A percentile compares a stretch with the other conserved stretches of the same genome.
Evolutionary conservation across 495 filamentous ascomycete genomes (phyloP).

Genomic region (Apodospora peruviana): DNA sequence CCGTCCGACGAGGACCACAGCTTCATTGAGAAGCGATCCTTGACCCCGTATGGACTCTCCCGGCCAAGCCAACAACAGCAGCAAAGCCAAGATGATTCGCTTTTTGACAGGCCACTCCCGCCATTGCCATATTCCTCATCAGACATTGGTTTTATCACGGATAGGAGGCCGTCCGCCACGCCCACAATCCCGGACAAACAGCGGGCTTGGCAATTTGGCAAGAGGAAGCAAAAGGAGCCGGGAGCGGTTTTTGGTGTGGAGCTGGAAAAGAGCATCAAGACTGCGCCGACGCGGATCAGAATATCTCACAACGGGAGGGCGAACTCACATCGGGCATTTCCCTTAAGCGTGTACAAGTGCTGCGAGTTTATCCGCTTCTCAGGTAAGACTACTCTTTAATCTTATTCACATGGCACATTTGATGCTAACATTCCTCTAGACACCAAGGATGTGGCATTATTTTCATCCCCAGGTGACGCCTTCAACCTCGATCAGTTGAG

Average conservation of each 20-base stretch:
- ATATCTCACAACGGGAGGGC: slow-evolving; percentile 23
- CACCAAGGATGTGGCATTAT: slow-evolving; percentile 12
- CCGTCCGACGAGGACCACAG: slow-evolving; percentile 4
- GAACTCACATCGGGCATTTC: slow-evolving; percentile 20
- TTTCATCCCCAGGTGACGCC: slow-evolving; percentile 16
- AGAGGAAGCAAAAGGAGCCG: background rate
- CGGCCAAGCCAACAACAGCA: background rate
- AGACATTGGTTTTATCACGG: background rate
- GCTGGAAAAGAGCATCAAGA: slow-evolving; percentile 17
- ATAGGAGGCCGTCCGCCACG: background rate
- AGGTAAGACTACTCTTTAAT: slow-evolving; percentile 5
- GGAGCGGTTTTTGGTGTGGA: slow-evolving; percentile 18
- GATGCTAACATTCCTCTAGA: slow-evolving; percentile 2
- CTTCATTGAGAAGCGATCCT: slow-evolving; percentile 14
- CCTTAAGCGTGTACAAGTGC: slow-evolving; percentile 23
- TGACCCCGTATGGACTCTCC: slow-evolving; percentile 14
- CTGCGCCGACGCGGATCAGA: slow-evolving; percentile 21
- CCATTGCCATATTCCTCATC: background rate
- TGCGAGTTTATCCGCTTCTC: slow-evolving; percentile 23
- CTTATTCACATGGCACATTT: background rate
- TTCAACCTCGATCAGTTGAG: slow-evolving; percentile 18
- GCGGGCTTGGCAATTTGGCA: background rate
- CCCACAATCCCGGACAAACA: background rate
- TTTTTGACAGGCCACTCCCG: background rate
- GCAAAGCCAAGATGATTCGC: background rate